Percentiles rank a stretch among this genome's conserved stretches.
Evolutionary conservation across 2,329 filamentous ascomycete genomes (phyloP).

Genomic region (Calonectria crousiana): DNA sequence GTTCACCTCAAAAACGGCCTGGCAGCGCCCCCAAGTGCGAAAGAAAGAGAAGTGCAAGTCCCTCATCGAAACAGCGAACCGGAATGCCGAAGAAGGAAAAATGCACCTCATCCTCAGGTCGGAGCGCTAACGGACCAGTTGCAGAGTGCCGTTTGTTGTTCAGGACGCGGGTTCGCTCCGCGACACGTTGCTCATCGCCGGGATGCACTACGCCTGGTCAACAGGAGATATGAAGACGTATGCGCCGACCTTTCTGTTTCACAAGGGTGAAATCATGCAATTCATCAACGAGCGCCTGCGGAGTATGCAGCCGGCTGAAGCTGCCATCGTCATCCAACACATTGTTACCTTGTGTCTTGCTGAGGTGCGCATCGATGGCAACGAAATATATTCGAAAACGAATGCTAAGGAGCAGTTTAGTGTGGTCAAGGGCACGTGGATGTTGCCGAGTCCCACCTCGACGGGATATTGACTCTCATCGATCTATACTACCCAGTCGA

Average conservation of each 20-base stretch:
- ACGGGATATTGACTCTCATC: slow-evolving; percentile 27
- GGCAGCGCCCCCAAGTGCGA: background rate
- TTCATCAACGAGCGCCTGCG: slow-evolving; percentile 30
- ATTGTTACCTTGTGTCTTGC: slow-evolving; percentile 33
- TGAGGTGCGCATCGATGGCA: slow-evolving; percentile 25
- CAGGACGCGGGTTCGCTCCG: slow-evolving; percentile 33
- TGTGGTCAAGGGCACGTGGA: slow-evolving; percentile 25
- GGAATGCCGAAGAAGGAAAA: background rate
- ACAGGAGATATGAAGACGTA: slow-evolving; percentile 30
- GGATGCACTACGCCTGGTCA: slow-evolving; percentile 37
- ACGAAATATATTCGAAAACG: background rate
- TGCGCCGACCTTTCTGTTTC: slow-evolving; percentile 30
- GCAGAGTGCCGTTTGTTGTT: slow-evolving; percentile 25
- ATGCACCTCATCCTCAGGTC: rapidly evolving
- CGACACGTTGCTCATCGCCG: slow-evolving; percentile 32
- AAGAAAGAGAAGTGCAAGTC: slow-evolving; percentile 21
- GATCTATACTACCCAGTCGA: slow-evolving; percentile 27
- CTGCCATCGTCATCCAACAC: slow-evolving; percentile 35
- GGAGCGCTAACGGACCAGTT: background rate
- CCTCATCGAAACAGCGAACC: background rate
- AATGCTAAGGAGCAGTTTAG: background rate
- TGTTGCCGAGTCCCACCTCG: slow-evolving; percentile 31
- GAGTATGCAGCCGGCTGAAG: background rate
- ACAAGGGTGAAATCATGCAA: slow-evolving; percentile 28
- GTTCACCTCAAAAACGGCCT: background rate